A percentile compares a stretch with the other conserved stretches of the same genome.
These are phyloP conservation scores for Colletotrichum eremochloae DNA, from an alignment of 2,329 filamentous ascomycete genomes.

Conservation along the genomic window DNA sequence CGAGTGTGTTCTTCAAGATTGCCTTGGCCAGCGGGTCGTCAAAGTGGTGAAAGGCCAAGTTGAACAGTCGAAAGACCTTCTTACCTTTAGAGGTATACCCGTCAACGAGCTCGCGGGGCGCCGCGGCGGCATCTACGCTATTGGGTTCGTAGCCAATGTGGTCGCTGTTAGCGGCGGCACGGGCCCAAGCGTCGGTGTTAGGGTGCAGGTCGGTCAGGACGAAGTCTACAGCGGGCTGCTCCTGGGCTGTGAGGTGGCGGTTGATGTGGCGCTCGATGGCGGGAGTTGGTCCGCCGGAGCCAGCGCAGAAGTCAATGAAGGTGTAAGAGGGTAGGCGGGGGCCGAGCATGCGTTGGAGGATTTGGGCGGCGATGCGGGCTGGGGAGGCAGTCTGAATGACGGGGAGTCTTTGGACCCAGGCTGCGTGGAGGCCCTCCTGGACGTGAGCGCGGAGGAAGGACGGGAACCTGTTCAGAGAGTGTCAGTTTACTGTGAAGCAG, in stretches of 20 bases:
- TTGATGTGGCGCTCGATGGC: slow-evolving; percentile 73
- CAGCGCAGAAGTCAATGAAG: slow-evolving; percentile 83
- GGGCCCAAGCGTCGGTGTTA: slow-evolving; percentile 71
- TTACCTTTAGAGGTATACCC: slow-evolving; percentile 51
- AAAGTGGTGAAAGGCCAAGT: slow-evolving; percentile 84
- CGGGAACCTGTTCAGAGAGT: slow-evolving; percentile 67
- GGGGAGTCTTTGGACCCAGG: slow-evolving; percentile 73
- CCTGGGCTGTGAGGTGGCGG: slow-evolving; percentile 49
- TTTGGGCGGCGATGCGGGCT: slow-evolving; percentile 70
- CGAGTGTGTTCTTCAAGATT: slow-evolving; percentile 74
- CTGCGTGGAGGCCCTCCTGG: slow-evolving; percentile 73
- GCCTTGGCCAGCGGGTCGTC: slow-evolving; percentile 71
- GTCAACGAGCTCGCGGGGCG: slow-evolving; percentile 63
- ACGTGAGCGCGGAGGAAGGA: slow-evolving; percentile 73
- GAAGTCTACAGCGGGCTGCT: slow-evolving; percentile 62
- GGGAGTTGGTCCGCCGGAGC: slow-evolving; percentile 78
- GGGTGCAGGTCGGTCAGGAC: slow-evolving; percentile 77
- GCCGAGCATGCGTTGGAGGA: slow-evolving; percentile 67
- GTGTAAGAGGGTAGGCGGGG: slow-evolving; percentile 65
- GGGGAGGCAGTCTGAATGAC: slow-evolving; percentile 69
- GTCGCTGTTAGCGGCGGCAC: slow-evolving; percentile 63
- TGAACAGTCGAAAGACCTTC: slow-evolving; percentile 78
- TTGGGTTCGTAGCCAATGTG: slow-evolving; percentile 71
- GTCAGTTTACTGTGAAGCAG: slow-evolving; percentile 25
- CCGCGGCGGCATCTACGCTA: slow-evolving; percentile 75